phyloP scores from a whole-genome alignment of 352 stramenopile genomes.

The Pythium coloratum region DNA sequence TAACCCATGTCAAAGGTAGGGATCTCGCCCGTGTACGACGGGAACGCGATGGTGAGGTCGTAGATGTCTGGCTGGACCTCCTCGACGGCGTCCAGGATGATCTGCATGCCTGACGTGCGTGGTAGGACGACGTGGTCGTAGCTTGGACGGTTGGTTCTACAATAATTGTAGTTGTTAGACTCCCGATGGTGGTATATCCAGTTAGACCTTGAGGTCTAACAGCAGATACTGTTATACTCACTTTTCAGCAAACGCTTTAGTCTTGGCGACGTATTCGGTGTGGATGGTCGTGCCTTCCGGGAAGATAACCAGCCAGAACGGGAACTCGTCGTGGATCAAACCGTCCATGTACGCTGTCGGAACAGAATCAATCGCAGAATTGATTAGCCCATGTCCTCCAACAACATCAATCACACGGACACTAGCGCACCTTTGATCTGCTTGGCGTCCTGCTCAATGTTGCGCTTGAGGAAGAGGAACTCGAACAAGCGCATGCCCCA shows the following conservation, averaged over 20 bases:
- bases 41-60: conserved; percentile 91
- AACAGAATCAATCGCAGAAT: not conserved
- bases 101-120: conserved; percentile 90
- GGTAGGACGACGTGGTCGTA: conserved; percentile 92
- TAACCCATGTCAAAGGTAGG: conserved; percentile 91
- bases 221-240: conserved; percentile 29
- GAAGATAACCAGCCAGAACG: conserved; percentile 90
- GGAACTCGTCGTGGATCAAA: conserved; percentile 81
- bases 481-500: conserved; percentile 91
- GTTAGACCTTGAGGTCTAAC: not conserved
- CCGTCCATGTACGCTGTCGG: conserved; percentile 63
- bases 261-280: conserved; percentile 86
- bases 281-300: conserved; percentile 92
- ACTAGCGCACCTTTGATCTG: conserved; percentile 53
- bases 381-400: not conserved
- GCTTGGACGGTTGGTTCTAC: conserved; percentile 68
- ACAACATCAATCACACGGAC: not conserved
- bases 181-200: too few species aligned
- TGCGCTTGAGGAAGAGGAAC: conserved; percentile 88
- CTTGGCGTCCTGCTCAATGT: conserved; percentile 70
- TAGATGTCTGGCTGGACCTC: conserved; percentile 91
- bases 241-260: conserved; percentile 87
- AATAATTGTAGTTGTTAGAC: too few species aligned
- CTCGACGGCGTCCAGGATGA: conserved; percentile 87
- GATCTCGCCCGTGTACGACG: conserved; percentile 81